phyloP scores from a whole-genome alignment of 2,329 filamentous ascomycete genomes.

The Trichoderma brevicompactum region DNA sequence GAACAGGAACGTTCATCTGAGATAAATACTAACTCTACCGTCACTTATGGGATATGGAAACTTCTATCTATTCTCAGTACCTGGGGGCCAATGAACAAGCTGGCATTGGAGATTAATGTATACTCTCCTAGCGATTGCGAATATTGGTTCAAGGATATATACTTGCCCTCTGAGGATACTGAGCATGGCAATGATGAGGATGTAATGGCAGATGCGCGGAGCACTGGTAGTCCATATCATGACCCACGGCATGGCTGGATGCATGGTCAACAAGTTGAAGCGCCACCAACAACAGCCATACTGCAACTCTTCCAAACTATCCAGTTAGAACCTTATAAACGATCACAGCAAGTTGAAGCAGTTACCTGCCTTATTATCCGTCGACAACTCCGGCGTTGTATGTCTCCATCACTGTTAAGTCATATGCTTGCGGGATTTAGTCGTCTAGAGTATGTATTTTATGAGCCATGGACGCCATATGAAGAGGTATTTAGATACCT shows the following conservation, averaged over 20 bases:
- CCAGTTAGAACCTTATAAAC: background rate
- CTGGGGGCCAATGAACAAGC: slow-evolving; percentile 35
- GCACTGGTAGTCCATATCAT: slow-evolving; percentile 29
- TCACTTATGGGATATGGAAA: slow-evolving; percentile 35
- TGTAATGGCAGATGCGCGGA: background rate
- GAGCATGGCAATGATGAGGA: slow-evolving; percentile 24
- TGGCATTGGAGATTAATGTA: slow-evolving; percentile 43
- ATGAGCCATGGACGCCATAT: slow-evolving; percentile 43
- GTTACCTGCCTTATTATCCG: slow-evolving; percentile 41
- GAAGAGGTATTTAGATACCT: slow-evolving; percentile 8
- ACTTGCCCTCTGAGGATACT: slow-evolving; percentile 35
- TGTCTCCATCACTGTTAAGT: slow-evolving; percentile 31
- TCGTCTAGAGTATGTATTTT: slow-evolving; percentile 38
- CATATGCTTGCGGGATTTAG: slow-evolving; percentile 35
- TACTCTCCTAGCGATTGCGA: slow-evolving; percentile 43
- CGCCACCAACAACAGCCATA: slow-evolving; percentile 35
- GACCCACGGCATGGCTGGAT: slow-evolving; percentile 42
- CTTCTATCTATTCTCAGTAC: slow-evolving; percentile 40
- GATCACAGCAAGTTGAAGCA: slow-evolving; percentile 35
- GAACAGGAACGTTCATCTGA: background rate
- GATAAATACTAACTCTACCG: slow-evolving; percentile 23
- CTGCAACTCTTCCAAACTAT: slow-evolving; percentile 36
- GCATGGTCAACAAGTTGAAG: slow-evolving; percentile 35
- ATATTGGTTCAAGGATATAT: slow-evolving; percentile 42
- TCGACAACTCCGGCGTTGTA: slow-evolving; percentile 41